These are phyloP conservation scores for Marchantia paleacea DNA, from an alignment of 225 moss, liverwort and hornwort species.

Conservation along the genomic window DNA sequence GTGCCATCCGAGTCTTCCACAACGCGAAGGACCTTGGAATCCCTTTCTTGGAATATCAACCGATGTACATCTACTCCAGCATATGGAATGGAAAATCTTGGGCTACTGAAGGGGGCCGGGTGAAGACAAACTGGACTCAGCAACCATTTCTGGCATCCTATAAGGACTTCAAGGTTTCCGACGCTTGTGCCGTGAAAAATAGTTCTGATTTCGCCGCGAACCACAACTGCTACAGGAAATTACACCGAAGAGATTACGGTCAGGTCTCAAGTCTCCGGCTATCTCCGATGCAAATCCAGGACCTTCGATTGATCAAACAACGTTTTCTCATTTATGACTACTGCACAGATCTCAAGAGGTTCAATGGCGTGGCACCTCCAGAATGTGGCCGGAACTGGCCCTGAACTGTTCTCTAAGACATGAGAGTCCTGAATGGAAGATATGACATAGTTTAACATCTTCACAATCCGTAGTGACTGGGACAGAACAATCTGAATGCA, in stretches of 20 bases:
- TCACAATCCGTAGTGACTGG: too few relatives aligned
- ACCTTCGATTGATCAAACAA: neutral
- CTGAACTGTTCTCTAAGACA: neutral
- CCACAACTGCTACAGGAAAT: neutral
- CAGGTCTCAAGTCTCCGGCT: neutral
- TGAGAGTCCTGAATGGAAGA: too few relatives aligned
- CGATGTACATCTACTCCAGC: conserved; percentile 71
- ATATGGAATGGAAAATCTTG: conserved; percentile 62
- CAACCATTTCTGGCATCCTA: conserved; percentile 43
- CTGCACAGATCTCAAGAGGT: neutral
- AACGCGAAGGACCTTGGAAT: conserved; percentile 53
- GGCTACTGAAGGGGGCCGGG: conserved; percentile 70
- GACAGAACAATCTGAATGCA: too few relatives aligned
- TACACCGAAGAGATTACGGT: neutral
- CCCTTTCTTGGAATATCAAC: conserved; percentile 59
- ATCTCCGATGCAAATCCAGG: neutral
- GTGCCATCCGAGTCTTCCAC: conserved; percentile 56
- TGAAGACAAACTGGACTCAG: conserved; percentile 50
- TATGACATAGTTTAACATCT: too few relatives aligned
- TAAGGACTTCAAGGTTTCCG: neutral
- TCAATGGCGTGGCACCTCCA: neutral
- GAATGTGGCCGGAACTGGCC: neutral
- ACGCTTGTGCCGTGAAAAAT: conserved; percentile 5
- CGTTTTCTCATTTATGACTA: neutral
- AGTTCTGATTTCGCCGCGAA: neutral